Conservation (phyloP, 2,329 filamentous ascomycete species). For the Whalleya microplaca region DNA sequence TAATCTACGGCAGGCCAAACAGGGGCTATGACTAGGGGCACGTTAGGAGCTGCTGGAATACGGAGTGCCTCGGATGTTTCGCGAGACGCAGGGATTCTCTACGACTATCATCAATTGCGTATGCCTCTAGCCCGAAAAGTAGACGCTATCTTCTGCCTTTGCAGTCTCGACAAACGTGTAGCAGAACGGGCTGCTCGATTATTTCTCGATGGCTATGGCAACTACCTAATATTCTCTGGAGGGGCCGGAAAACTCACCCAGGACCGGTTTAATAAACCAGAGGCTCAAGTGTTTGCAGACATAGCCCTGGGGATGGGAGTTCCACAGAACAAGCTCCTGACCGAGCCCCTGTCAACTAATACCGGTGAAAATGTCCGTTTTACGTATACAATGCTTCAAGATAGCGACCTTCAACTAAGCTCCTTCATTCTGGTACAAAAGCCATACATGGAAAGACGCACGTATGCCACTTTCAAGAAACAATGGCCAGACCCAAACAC, state of each 20-base stretch:
- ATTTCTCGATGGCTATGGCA: constrained; percentile 44
- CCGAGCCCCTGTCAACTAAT: constrained; percentile 47
- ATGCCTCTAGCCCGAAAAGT: constrained; percentile 39
- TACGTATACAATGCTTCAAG: constrained; percentile 41
- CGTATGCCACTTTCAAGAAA: constrained; percentile 50
- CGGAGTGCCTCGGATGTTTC: constrained; percentile 14
- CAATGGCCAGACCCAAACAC: constrained; percentile 46
- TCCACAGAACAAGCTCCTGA: constrained; percentile 41
- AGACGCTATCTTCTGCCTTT: constrained; percentile 51
- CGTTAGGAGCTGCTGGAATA: not conserved
- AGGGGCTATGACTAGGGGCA: not conserved
- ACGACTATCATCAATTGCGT: constrained; percentile 49
- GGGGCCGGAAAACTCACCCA: constrained; percentile 46
- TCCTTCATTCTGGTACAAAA: constrained; percentile 51
- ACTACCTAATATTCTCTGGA: constrained; percentile 49
- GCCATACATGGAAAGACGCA: constrained; percentile 52
- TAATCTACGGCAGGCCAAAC: no score
- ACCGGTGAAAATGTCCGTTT: constrained; percentile 53
- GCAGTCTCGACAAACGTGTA: constrained; percentile 51
- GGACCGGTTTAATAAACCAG: constrained; percentile 43
- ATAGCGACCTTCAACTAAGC: constrained; percentile 29
- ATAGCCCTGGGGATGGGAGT: constrained; percentile 46
- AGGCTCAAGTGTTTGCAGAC: constrained; percentile 48
- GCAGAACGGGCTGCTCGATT: constrained; percentile 47
- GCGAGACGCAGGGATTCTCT: constrained; percentile 44